These are phyloP conservation scores for Yamadazyma pseudoaaseri DNA, from an alignment of 1,139 yeast genomes.

Conservation along the genomic window DNA sequence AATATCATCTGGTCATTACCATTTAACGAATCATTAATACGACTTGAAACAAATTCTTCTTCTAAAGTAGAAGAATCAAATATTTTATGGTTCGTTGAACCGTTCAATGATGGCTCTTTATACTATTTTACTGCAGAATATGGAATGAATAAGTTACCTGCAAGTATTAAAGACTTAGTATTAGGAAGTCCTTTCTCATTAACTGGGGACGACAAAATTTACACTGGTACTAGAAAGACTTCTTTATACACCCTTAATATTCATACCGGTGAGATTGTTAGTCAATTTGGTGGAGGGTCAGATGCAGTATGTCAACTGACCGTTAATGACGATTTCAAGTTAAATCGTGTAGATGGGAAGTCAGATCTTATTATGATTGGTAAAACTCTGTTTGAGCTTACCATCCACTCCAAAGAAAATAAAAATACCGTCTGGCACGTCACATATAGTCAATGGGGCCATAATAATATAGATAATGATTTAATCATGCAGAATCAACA, in stretches of 20 bases:
- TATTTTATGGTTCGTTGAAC: conserved; percentile 82
- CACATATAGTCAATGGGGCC: conserved; percentile 89
- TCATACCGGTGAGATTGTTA: conserved; percentile 71
- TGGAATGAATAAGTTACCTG: conserved; percentile 81
- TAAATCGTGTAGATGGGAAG: not conserved
- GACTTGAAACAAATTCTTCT: conserved; percentile 34
- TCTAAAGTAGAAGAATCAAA: conserved; percentile 25
- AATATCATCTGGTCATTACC: conserved; percentile 74
- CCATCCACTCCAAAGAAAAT: conserved; percentile 52
- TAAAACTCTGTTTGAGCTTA: conserved; percentile 46
- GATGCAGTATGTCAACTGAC: conserved; percentile 22
- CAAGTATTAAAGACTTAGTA: conserved; percentile 76
- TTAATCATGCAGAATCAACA: conserved; percentile 50
- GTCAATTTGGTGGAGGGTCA: conserved; percentile 57
- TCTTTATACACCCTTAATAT: conserved; percentile 75
- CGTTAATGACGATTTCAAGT: conserved; percentile 8
- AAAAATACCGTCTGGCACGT: conserved; percentile 80
- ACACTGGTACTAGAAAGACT: conserved; percentile 82
- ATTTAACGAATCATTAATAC: conserved; percentile 51
- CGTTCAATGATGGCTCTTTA: conserved; percentile 81
- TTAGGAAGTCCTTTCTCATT: conserved; percentile 80
- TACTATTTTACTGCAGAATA: conserved; percentile 76
- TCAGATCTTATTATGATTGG: conserved; percentile 46
- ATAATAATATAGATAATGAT: conserved; percentile 79
- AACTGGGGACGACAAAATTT: conserved; percentile 81